phyloP scores from a whole-genome alignment of 345 rosid genomes.

The Murraya paniculata region DNA sequence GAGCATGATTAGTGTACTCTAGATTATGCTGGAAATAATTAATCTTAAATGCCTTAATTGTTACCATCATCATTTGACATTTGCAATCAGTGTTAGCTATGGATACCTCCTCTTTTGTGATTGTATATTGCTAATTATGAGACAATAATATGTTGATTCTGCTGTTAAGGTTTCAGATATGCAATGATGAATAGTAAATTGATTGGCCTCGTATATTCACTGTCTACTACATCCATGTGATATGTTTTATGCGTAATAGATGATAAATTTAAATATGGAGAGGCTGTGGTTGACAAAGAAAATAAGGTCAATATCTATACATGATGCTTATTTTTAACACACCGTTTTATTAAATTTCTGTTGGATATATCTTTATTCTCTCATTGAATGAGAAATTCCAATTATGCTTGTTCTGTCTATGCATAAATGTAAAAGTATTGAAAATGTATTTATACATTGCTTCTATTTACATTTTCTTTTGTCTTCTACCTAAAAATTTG shows the following conservation, averaged over 20 bases:
- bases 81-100: neutral
- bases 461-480: neutral
- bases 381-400: neutral
- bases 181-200: neutral
- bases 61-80: neutral
- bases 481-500: neutral
- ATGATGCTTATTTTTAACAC: neutral
- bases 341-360: neutral
- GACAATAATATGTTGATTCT: constrained; percentile 2
- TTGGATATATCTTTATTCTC: neutral
- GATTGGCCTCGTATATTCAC: neutral
- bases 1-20: neutral
- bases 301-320: neutral
- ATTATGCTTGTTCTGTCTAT: neutral
- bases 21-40: neutral
- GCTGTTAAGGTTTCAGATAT: neutral
- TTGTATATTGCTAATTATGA: neutral
- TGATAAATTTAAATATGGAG: neutral
- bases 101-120: neutral
- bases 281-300: neutral
- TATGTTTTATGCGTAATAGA: neutral
- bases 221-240: neutral
- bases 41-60: neutral
- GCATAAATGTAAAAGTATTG: neutral
- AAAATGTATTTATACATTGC: neutral